Percentiles rank a stretch among this genome's conserved stretches.
Conservation (phyloP, 169 alveolate species). For the Plasmodium coatneyi region DNA sequence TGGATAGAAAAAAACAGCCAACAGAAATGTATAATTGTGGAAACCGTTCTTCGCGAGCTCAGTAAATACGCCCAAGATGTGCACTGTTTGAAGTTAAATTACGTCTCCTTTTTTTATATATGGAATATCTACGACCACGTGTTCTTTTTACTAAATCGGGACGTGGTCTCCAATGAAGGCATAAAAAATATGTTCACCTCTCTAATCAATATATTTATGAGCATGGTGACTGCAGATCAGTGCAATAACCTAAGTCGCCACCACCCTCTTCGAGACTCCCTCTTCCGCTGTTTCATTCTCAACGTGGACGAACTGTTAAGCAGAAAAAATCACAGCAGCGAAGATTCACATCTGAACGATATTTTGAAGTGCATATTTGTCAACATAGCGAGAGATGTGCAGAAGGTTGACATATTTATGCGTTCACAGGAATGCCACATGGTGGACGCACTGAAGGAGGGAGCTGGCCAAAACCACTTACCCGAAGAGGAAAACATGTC, state of each 20-base stretch:
- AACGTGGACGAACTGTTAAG: constrained; percentile 33
- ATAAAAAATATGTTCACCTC: constrained; percentile 21
- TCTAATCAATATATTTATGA: constrained; percentile 15
- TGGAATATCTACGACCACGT: constrained; percentile 48
- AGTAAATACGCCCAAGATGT: constrained; percentile 30
- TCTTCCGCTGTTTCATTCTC: constrained; percentile 20
- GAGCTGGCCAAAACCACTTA: not conserved
- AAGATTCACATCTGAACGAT: not conserved
- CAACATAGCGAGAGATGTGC: not conserved
- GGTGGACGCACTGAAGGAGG: not conserved
- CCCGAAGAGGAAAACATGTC: not conserved
- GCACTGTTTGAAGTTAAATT: constrained; percentile 12
- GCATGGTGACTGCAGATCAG: not conserved
- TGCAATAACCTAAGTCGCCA: not conserved
- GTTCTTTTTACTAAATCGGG: constrained; percentile 56
- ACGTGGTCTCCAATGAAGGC: constrained; percentile 5
- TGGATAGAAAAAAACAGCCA: constrained; percentile 60
- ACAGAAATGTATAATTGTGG: constrained; percentile 33
- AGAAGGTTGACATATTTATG: not conserved
- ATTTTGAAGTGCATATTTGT: constrained; percentile 12
- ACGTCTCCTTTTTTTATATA: constrained; percentile 10
- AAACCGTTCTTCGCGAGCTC: constrained; percentile 37
- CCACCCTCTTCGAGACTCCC: not conserved
- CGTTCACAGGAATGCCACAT: not conserved
- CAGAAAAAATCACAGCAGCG: not conserved